phyloP scores from a whole-genome alignment of 495 filamentous ascomycete species.

The Podospora pseudocomata region DNA sequence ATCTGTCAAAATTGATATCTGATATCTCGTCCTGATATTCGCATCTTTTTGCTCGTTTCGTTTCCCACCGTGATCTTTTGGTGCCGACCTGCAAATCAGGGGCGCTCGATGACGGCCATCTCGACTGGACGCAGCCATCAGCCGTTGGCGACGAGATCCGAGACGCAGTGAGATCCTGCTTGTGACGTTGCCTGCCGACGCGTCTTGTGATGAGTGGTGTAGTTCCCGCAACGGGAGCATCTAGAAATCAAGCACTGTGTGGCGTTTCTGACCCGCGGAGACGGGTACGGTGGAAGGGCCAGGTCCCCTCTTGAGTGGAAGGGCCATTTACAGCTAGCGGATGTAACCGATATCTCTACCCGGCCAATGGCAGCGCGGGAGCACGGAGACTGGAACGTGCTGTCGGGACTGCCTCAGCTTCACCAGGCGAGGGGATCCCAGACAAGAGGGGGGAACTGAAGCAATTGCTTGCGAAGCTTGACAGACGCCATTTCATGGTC shows the following conservation, averaged over 20 bases:
- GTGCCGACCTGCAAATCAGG: neutral
- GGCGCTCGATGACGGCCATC: constrained; percentile 1
- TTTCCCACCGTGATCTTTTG: neutral
- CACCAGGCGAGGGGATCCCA: constrained; percentile 1
- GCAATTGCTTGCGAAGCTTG: neutral
- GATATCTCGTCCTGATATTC: neutral
- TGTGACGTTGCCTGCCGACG: neutral
- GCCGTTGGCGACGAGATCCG: neutral
- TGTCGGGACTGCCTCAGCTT: constrained; percentile 3
- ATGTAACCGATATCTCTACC: neutral
- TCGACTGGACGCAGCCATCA: neutral
- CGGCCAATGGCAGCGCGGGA: neutral
- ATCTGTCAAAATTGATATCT: constrained; percentile 1
- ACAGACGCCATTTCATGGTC: neutral
- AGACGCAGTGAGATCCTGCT: neutral
- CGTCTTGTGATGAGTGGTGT: neutral
- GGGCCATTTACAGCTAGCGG: neutral
- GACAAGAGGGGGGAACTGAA: neutral
- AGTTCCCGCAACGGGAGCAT: neutral
- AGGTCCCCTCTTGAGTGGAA: neutral
- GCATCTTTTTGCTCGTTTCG: neutral
- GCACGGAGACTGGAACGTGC: neutral
- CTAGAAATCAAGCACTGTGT: neutral
- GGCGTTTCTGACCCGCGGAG: neutral
- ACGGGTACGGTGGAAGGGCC: neutral